Percentiles rank a stretch among this genome's conserved stretches.
Evolutionary conservation across 2,329 filamentous ascomycete species (phyloP).

Genomic region (Penicillium sp.): DNA sequence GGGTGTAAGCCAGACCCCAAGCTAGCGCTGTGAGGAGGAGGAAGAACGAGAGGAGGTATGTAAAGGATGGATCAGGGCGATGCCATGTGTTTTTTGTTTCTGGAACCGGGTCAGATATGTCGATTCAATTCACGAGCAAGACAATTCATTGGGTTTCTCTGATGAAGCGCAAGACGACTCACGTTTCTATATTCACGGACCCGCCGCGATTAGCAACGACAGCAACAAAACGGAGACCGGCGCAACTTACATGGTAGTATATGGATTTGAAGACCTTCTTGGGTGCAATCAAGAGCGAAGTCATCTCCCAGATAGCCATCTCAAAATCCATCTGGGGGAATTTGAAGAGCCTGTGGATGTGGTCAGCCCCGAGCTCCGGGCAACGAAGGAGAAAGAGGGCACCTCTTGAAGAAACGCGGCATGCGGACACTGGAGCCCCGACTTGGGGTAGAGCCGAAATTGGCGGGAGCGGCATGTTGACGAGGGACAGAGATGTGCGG

Average conservation of each 20-base stretch:
- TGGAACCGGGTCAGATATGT: conserved; percentile 28
- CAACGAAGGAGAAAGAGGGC: background rate
- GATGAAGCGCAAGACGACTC: conserved; percentile 13
- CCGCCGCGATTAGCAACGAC: background rate
- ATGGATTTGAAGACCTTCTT: conserved; percentile 71
- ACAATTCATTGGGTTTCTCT: background rate
- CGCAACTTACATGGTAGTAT: conserved; percentile 61
- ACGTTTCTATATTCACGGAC: conserved; percentile 38
- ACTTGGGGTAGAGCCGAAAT: conserved; percentile 53
- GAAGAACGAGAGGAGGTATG: conserved; percentile 67
- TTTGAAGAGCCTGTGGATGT: conserved; percentile 58
- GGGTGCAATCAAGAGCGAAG: conserved; percentile 63
- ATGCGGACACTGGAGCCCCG: conserved; percentile 56
- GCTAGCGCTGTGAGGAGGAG: conserved; percentile 55
- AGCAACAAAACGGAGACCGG: background rate
- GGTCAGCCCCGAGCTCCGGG: conserved; percentile 6
- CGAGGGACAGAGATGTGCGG: conserved; percentile 60
- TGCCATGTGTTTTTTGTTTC: conserved; percentile 71
- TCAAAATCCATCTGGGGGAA: conserved; percentile 74
- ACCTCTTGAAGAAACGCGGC: conserved; percentile 66
- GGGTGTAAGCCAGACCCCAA: conserved; percentile 58
- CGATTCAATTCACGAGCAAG: background rate
- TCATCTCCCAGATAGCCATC: conserved; percentile 72
- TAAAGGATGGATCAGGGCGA: conserved; percentile 66
- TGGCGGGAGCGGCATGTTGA: conserved; percentile 54